Evolutionary conservation across 2,329 filamentous ascomycete species (phyloP).

Genomic region (Myotisia sp.): DNA sequence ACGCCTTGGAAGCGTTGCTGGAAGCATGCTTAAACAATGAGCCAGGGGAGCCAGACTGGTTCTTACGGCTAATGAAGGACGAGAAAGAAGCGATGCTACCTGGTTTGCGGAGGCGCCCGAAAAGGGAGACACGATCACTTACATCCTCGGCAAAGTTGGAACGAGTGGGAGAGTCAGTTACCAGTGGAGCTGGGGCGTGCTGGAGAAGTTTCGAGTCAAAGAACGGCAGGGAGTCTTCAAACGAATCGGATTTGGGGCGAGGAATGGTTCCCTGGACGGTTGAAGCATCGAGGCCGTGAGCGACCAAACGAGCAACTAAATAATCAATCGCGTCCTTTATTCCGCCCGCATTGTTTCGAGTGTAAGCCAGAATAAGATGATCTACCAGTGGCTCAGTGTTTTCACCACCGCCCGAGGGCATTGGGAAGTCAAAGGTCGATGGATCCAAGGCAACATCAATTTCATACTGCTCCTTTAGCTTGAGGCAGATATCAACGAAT

Average conservation of each 20-base stretch:
- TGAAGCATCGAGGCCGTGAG: conserved; percentile 73
- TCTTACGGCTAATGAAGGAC: conserved; percentile 94
- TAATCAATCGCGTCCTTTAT: conserved; percentile 94
- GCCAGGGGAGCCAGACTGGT: conserved; percentile 70
- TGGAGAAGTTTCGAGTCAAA: conserved; percentile 95
- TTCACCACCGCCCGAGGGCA: conserved; percentile 25
- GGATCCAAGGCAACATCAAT: conserved; percentile 65
- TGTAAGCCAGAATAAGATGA: conserved; percentile 63
- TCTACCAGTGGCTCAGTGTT: conserved; percentile 35
- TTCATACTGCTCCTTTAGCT: conserved; percentile 81
- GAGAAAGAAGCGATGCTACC: conserved; percentile 88
- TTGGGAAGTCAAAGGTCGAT: conserved; percentile 18
- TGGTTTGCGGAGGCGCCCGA: conserved; percentile 86
- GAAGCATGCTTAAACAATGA: conserved; percentile 88
- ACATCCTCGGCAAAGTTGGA: conserved; percentile 68
- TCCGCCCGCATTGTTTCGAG: conserved; percentile 89
- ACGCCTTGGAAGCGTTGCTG: conserved; percentile 82
- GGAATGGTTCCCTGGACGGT: conserved; percentile 90
- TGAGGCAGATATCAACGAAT: conserved; percentile 63
- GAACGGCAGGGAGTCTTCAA: conserved; percentile 90
- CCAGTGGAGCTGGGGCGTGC: conserved; percentile 66
- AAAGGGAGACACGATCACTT: conserved; percentile 66
- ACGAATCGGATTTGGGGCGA: conserved; percentile 96
- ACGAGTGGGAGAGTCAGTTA: conserved; percentile 79
- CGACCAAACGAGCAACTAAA: conserved; percentile 69